Percentiles rank a stretch among this genome's conserved stretches.
These are phyloP conservation scores for Lavandula angustifolia DNA, from an alignment of 257 asterid species.

Conservation along the genomic window DNA sequence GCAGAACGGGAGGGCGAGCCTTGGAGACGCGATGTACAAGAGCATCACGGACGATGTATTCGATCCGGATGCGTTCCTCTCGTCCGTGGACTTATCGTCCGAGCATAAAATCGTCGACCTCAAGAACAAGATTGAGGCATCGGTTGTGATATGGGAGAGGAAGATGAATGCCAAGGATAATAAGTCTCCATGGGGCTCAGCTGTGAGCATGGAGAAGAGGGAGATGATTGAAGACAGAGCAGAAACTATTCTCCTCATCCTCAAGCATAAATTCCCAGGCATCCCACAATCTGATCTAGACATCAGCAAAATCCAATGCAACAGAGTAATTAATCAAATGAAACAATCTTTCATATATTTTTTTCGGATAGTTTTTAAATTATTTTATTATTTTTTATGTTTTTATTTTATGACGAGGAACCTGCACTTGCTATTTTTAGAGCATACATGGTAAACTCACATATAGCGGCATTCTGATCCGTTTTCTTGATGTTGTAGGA, in stretches of 20 bases:
- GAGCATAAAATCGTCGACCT: slow-evolving; percentile 90
- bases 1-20: slow-evolving; percentile 85
- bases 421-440: too few relatives aligned
- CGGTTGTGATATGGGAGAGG: slow-evolving; percentile 80
- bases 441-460: too few relatives aligned
- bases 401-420: not conserved
- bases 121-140: slow-evolving; percentile 82
- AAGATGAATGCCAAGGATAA: slow-evolving; percentile 78
- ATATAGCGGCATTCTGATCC: not conserved
- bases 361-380: not conserved
- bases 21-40: slow-evolving; percentile 83
- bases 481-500: slow-evolving; percentile 40
- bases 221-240: slow-evolving; percentile 87
- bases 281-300: slow-evolving; percentile 80
- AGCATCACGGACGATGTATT: slow-evolving; percentile 75
- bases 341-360: not conserved
- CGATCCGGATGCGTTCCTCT: slow-evolving; percentile 66
- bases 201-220: slow-evolving; percentile 81
- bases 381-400: too few relatives aligned
- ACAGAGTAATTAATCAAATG: slow-evolving; percentile 45
- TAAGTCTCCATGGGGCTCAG: slow-evolving; percentile 78
- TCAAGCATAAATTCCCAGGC: slow-evolving; percentile 83
- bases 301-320: slow-evolving; percentile 80
- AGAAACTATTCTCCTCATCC: slow-evolving; percentile 57
- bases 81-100: slow-evolving; percentile 61